These are phyloP conservation scores for Penicillium paneum DNA, from an alignment of 2,329 filamentous ascomycete genomes.

Conservation along the genomic window DNA sequence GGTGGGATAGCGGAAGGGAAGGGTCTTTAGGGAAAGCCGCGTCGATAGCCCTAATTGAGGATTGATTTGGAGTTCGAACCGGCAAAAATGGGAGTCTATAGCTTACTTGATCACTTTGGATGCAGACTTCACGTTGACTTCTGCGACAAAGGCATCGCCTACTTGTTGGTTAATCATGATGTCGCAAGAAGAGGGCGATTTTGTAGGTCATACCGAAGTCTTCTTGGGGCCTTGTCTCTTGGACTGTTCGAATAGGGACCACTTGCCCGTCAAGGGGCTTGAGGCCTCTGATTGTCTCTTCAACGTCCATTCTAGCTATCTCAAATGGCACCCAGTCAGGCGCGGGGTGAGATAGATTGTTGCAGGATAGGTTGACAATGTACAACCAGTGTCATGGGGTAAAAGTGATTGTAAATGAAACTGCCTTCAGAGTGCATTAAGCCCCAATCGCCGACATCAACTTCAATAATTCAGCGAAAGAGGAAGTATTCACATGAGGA, in stretches of 20 bases:
- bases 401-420: neutral
- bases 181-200: neutral
- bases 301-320: conserved; percentile 21
- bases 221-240: conserved; percentile 41
- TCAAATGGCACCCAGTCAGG: neutral
- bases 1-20: conserved; percentile 34
- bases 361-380: neutral
- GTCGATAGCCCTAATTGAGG: conserved; percentile 36
- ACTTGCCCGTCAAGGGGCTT: conserved; percentile 35
- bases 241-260: conserved; percentile 42
- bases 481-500: neutral
- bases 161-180: conserved; percentile 14
- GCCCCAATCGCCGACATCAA: no score
- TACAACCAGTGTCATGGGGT: neutral
- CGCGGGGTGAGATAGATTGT: neutral
- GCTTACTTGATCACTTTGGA: conserved; percentile 45
- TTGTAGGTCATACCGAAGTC: conserved; percentile 37
- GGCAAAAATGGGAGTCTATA: neutral
- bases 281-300: conserved; percentile 25
- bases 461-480: neutral
- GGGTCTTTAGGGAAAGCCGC: conserved; percentile 35
- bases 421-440: neutral
- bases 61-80: neutral
- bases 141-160: conserved; percentile 45
- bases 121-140: conserved; percentile 45